Evolutionary conservation across 108 stramenopile species (phyloP), one percentile per base, ranked within the genome.

Genomic region (Nitzschia sp.): DNA sequence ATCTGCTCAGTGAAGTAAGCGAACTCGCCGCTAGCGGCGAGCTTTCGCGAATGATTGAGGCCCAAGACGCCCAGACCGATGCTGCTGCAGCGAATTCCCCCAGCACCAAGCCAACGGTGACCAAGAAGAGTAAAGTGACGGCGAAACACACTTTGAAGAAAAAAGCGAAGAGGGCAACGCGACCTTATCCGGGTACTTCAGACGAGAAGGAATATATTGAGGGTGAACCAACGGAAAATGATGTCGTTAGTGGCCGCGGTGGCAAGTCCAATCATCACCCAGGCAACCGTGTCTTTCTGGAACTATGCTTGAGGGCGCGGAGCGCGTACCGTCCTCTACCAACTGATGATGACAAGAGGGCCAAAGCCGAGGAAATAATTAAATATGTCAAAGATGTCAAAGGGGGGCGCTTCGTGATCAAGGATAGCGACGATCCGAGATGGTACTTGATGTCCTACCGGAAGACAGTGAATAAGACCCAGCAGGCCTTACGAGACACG

Each of bases 261-360:
- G 72, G 72, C 11, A 34, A 46, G 35, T 54, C 51, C 54, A 74
- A 74, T 46, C 72, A 66, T 29, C 64, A 74, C 42, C 56, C 66
- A 9, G 64, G 72, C 8, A 77, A 71, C 67, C 68, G 66, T 49
- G 21, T 58, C 5, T 79, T 68, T 42, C 72, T 72, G 4, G 63
- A 79, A 27, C 54, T 64, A 1, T 9, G 6, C 13, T 13, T 42
- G 13, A 42, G 9, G 6, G 9, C 6, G 6, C 38, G 38, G 13
- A 42, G 38, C 38, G 13, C 38, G 13, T 42, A 42, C 38, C 38
- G 38, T 6, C 9, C 9, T 13, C 13, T 42, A 13, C 38, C 6
- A 42, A 9, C 38, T 13, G 38, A 42, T 42, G 6, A 9, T 42
- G 38, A 42, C 13, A 42, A 42, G 13, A 42, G 13, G 38, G 13